A percentile compares a stretch with the other conserved stretches of the same genome.
Conservation (phyloP, 2,329 filamentous ascomycete species). For the Sporothrix variecibatus region DNA sequence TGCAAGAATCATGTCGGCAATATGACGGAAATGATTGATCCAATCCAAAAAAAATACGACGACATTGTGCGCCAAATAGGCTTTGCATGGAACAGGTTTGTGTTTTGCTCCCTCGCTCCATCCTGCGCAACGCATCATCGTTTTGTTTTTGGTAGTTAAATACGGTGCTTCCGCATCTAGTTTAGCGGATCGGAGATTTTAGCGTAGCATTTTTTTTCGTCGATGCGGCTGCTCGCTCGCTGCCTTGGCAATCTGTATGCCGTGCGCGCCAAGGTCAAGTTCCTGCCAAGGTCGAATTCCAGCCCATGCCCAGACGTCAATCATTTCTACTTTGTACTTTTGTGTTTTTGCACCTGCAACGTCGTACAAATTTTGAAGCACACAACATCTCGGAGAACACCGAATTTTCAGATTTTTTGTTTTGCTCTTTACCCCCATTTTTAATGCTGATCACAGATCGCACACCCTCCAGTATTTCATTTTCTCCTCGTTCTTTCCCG, state of each 20-base stretch:
- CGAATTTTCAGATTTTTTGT: not conserved
- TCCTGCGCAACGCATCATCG: not conserved
- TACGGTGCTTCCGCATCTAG: not conserved
- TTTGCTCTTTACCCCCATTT: not conserved
- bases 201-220: not conserved
- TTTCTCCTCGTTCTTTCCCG: not conserved
- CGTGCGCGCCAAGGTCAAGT: not conserved
- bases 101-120: too few relatives aligned
- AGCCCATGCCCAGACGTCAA: not conserved
- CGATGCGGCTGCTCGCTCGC: not conserved
- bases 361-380: too few relatives aligned
- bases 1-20: not conserved
- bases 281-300: not conserved
- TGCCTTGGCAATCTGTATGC: not conserved
- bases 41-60: not conserved
- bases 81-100: too few relatives aligned
- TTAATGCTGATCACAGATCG: not conserved
- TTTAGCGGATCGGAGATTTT: not conserved
- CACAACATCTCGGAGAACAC: not conserved
- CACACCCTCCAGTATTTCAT: not conserved
- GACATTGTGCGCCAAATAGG: too few relatives aligned
- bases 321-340: not conserved
- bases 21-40: too few relatives aligned
- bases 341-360: too few relatives aligned
- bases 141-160: not conserved